Evolutionary conservation across 2,329 filamentous ascomycete genomes (phyloP).

Genomic region (Simplicillium sp.): DNA sequence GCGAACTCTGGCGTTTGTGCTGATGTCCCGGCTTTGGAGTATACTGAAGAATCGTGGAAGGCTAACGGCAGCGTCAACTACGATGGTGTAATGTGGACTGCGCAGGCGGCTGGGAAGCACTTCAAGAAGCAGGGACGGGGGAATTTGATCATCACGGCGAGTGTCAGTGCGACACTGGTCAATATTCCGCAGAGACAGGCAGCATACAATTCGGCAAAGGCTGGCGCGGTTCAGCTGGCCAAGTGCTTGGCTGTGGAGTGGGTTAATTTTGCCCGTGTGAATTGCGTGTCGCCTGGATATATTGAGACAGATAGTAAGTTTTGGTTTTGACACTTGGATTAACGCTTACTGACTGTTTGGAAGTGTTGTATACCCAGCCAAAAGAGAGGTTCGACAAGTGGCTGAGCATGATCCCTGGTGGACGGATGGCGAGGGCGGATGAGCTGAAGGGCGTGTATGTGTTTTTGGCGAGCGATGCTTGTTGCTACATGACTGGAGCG

Average conservation of each 20-base stretch:
- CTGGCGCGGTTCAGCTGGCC: slow-evolving; percentile 44
- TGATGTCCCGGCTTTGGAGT: slow-evolving; percentile 14
- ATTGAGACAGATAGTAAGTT: slow-evolving; percentile 48
- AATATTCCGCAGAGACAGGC: slow-evolving; percentile 35
- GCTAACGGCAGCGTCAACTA: slow-evolving; percentile 16
- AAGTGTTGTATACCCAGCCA: slow-evolving; percentile 9
- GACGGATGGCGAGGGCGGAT: slow-evolving; percentile 8
- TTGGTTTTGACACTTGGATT: not conserved
- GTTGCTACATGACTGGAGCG: slow-evolving; percentile 36
- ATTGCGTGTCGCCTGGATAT: slow-evolving; percentile 63
- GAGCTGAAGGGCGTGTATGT: slow-evolving; percentile 27
- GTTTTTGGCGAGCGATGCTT: slow-evolving; percentile 36
- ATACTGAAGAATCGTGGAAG: slow-evolving; percentile 15
- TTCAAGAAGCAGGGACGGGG: slow-evolving; percentile 16
- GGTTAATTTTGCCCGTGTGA: slow-evolving; percentile 59
- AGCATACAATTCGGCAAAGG: slow-evolving; percentile 60
- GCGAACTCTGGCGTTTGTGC: slow-evolving; percentile 19
- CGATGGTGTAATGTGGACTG: slow-evolving; percentile 17
- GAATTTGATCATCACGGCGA: slow-evolving; percentile 16
- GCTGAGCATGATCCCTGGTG: slow-evolving; percentile 10
- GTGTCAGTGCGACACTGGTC: slow-evolving; percentile 11
- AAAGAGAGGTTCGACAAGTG: slow-evolving; percentile 10
- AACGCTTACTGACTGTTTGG: not conserved
- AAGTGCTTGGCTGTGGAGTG: slow-evolving; percentile 55
- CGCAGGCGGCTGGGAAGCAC: slow-evolving; percentile 13